Evolutionary conservation across 495 filamentous ascomycete genomes (phyloP), one percentile per base, ranked within the genome.

Genomic region (Penicillium silybi): DNA sequence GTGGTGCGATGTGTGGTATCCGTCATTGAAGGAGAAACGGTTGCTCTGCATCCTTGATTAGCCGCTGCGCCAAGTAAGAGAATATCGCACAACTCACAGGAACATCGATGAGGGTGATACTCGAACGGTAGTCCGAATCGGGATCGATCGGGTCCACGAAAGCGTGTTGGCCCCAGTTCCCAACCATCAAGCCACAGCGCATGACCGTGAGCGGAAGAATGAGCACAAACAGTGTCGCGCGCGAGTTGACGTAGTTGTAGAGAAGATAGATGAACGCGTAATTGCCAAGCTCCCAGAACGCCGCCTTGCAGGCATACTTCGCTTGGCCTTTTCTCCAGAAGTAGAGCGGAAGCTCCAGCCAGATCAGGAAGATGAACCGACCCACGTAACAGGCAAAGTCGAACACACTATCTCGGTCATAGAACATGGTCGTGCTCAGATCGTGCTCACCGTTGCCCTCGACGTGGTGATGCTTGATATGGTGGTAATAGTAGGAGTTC

Each of bases 401-500:
- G 40, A 66, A 65, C 6, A 81, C 40, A 41, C 77, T 71, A 62
- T 92, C 88, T 6, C 88, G 81, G 61, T 92, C 85, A 60, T 88
- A 91, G 19, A 84, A 78, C 35, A 91, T 77, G 11, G 88, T 91
- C 0, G 85, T 85, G 9, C 81, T 86, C 6, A 92, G 75, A 58
- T 92, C 88, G 34, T 82, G 73, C 0, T 86, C 86, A 0, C 88
- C 88, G 62, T 92, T 92, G 47, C 80, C 84, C 63, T 92, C 88
- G 43, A 91, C 84, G 57, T 91, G 88, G 60, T 91, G 88, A 63
- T 88, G 85, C 69, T 92, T 90, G 53, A 90, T 85, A 56, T 91
- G 88, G 64, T 92, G 88, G 58, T 89, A 90, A 62, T 77, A 92
- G 66, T 91, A 92, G 9, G 81, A 84, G 65, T 91, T 86, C 86